Evolutionary conservation across 129 eudicot genomes (phyloP).

Genomic region (Oenanthe sinensis): DNA sequence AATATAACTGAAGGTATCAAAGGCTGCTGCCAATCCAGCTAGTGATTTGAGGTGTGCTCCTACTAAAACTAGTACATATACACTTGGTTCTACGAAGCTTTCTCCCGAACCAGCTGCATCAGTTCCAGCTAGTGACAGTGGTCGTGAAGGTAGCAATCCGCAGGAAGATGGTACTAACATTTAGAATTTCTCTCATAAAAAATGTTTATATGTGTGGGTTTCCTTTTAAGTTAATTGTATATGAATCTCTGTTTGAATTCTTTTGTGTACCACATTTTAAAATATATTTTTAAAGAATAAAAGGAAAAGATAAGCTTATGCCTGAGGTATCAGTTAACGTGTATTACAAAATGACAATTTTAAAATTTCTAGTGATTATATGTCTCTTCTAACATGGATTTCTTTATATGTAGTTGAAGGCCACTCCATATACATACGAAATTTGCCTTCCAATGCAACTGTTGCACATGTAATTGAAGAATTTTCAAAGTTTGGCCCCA

Average conservation of each 20-base stretch:
- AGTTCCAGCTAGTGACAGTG: conserved; percentile 25
- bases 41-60: conserved; percentile 41
- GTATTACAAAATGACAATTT: background rate
- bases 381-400: conserved; percentile 2
- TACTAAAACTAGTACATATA: conserved; percentile 34
- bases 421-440: conserved; percentile 68
- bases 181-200: background rate
- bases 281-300: background rate
- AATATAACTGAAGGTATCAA: conserved; percentile 36
- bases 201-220: background rate
- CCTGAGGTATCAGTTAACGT: background rate
- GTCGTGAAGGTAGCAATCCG: conserved; percentile 42
- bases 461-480: conserved; percentile 64
- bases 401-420: conserved; percentile 49
- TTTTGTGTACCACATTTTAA: background rate
- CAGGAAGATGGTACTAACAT: conserved; percentile 54
- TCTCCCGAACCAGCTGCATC: conserved; percentile 46
- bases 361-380: conserved; percentile 6
- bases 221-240: background rate
- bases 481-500: conserved; percentile 63
- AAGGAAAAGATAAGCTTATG: background rate
- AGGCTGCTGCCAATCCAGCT: conserved; percentile 30
- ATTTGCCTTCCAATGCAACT: conserved; percentile 64
- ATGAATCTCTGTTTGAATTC: background rate
- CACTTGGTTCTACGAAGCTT: conserved; percentile 25